These are phyloP conservation scores for Trichosporon faecale DNA, from an alignment of 1,284 basidiomycete species.

Conservation along the genomic window DNA sequence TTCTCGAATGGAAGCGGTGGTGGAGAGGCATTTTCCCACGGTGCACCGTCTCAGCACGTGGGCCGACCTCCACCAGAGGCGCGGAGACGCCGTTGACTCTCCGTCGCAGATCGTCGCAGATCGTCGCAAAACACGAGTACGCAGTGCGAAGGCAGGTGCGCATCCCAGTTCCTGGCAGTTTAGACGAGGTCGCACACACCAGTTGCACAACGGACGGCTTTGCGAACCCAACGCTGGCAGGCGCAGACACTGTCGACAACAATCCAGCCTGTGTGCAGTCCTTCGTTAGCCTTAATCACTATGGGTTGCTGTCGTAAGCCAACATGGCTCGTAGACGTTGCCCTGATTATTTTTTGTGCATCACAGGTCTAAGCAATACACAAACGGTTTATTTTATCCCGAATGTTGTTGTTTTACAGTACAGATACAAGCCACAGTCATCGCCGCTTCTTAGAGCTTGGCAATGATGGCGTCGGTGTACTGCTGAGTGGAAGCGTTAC, in stretches of 20 bases:
- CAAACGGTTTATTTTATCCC: conserved; percentile 10
- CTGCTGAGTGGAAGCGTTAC: conserved; percentile 79
- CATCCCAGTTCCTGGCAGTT: neutral
- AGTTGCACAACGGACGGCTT: too few relatives aligned
- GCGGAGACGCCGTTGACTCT: neutral
- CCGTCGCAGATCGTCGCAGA: neutral
- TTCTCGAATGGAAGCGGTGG: neutral
- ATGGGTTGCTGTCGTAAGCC: neutral
- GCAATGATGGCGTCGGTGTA: conserved; percentile 83
- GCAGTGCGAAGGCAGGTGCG: neutral
- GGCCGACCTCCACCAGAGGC: neutral
- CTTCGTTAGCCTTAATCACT: too few relatives aligned
- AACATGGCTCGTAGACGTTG: neutral
- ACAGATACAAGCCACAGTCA: conserved; percentile 6
- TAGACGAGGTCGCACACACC: neutral
- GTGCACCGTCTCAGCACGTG: neutral
- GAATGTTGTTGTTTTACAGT: conserved; percentile 4
- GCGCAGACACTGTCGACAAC: too few relatives aligned
- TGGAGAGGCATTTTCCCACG: neutral
- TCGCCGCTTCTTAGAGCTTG: conserved; percentile 20
- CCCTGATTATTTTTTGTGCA: conserved; percentile 8
- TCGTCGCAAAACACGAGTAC: neutral
- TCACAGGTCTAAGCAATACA: conserved; percentile 10
- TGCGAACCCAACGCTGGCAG: too few relatives aligned
- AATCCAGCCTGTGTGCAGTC: too few relatives aligned